Conservation (phyloP, 352 stramenopile species). For the Globisporangium rhizosaccharum region DNA sequence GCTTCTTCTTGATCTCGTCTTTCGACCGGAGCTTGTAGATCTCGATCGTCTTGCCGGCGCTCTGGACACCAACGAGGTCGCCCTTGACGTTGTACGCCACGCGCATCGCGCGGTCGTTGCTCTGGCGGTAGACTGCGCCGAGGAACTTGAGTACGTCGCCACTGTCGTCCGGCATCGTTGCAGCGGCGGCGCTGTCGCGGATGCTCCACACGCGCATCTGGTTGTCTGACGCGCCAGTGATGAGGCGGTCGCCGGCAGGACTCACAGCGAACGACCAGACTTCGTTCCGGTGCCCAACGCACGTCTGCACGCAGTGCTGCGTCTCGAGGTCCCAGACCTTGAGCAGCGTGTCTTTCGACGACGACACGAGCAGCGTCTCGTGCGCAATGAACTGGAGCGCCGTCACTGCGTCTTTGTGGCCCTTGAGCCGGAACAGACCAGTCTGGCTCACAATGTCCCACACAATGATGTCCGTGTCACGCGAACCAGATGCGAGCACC, state of each 20-base stretch:
- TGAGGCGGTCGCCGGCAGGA: constrained; percentile 44
- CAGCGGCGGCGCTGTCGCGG: constrained; percentile 5
- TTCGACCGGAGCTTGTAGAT: constrained; percentile 83
- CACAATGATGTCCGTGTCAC: constrained; percentile 92
- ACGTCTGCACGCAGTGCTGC: constrained; percentile 93
- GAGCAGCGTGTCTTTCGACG: constrained; percentile 91
- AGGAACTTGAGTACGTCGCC: constrained; percentile 48
- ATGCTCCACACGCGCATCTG: constrained; percentile 74
- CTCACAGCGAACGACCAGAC: constrained; percentile 89
- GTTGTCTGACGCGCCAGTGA: constrained; percentile 82
- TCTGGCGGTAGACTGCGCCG: constrained; percentile 69
- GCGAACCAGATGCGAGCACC: constrained; percentile 78
- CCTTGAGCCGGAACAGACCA: constrained; percentile 86
- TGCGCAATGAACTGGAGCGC: constrained; percentile 78
- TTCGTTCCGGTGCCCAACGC: constrained; percentile 89
- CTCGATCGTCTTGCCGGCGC: constrained; percentile 87
- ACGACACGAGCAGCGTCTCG: constrained; percentile 63
- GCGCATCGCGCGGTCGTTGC: constrained; percentile 62
- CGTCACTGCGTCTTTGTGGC: constrained; percentile 92
- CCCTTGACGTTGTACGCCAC: constrained; percentile 56
- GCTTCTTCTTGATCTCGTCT: constrained; percentile 91
- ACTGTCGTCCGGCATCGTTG: constrained; percentile 12
- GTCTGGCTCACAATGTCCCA: constrained; percentile 92
- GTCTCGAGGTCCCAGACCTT: constrained; percentile 94
- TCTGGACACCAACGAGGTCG: constrained; percentile 72